Evolutionary conservation across 2,329 filamentous ascomycete genomes (phyloP).

Genomic region (Hypoxylon sp.): DNA sequence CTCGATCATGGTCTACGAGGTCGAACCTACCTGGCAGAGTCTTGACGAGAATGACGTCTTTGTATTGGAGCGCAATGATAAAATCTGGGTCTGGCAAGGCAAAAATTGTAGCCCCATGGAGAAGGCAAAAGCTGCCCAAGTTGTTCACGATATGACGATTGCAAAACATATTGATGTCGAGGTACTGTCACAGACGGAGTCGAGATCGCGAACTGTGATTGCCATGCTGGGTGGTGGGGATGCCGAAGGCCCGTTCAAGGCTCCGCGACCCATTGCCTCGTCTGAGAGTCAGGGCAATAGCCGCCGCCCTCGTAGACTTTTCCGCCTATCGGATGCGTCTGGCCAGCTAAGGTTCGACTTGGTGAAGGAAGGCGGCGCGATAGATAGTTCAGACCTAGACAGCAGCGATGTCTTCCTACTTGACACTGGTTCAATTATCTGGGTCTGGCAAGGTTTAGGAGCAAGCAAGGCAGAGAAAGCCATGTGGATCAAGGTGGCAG

Average conservation of each 20-base stretch:
- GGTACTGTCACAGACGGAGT: constrained; percentile 74
- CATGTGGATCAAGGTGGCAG: constrained; percentile 72
- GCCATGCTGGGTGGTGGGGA: constrained; percentile 66
- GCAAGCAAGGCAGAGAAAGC: constrained; percentile 73
- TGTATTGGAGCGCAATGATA: constrained; percentile 72
- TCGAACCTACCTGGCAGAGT: constrained; percentile 72
- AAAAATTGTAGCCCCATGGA: constrained; percentile 76
- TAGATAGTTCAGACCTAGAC: constrained; percentile 67
- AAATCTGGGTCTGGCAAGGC: constrained; percentile 81
- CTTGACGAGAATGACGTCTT: constrained; percentile 78
- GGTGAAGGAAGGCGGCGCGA: constrained; percentile 67
- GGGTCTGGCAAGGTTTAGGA: constrained; percentile 75
- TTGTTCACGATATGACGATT: constrained; percentile 75
- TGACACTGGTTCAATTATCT: constrained; percentile 70
- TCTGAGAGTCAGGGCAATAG: constrained; percentile 37
- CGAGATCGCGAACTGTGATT: constrained; percentile 68
- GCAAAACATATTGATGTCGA: constrained; percentile 77
- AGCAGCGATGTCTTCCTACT: constrained; percentile 74
- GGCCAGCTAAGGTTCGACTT: constrained; percentile 71
- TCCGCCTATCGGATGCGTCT: constrained; percentile 74
- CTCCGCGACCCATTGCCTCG: constrained; percentile 44
- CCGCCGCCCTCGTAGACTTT: constrained; percentile 63
- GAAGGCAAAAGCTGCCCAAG: constrained; percentile 76
- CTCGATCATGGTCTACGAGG: constrained; percentile 73
- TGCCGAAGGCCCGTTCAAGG: constrained; percentile 51